Evolutionary conservation across 192 early-diverging fungal species (phyloP).

Genomic region (Coemansia sp.): DNA sequence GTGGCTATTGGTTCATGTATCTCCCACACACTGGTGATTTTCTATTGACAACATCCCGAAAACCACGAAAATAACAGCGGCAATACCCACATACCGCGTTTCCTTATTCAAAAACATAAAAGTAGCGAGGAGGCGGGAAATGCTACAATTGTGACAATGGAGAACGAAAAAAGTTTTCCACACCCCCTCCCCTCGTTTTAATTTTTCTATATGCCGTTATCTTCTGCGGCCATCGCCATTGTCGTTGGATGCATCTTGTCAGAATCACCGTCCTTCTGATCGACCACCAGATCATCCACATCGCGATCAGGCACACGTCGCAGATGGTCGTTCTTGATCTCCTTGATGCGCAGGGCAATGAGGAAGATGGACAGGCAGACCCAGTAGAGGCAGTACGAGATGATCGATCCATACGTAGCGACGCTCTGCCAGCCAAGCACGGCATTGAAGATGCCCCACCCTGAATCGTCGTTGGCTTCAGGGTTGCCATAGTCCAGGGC

Average conservation of each 20-base stretch:
- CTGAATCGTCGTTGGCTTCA: slow-evolving; percentile 48
- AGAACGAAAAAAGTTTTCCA: neutral
- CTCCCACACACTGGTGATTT: too few relatives aligned
- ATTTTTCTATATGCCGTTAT: neutral
- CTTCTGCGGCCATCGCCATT: neutral
- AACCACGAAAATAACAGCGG: too few relatives aligned
- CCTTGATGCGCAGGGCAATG: slow-evolving; percentile 32
- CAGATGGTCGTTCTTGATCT: slow-evolving; percentile 15
- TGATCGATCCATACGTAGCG: slow-evolving; percentile 71
- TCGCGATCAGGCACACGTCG: neutral
- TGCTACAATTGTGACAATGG: neutral
- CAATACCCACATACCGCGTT: too few relatives aligned
- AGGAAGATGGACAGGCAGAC: slow-evolving; percentile 55
- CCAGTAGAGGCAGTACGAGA: slow-evolving; percentile 85
- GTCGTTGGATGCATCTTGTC: slow-evolving; percentile 15
- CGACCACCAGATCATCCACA: neutral
- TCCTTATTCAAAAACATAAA: too few relatives aligned
- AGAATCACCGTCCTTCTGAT: slow-evolving; percentile 7
- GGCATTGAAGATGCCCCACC: slow-evolving; percentile 73
- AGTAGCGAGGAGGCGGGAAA: neutral
- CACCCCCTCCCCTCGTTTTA: neutral
- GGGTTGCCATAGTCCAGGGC: slow-evolving; percentile 65
- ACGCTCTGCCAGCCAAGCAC: slow-evolving; percentile 76
- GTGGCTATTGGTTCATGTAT: too few relatives aligned
- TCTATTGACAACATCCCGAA: too few relatives aligned